Evolutionary conservation across 352 stramenopile genomes (phyloP).

Genomic region (Labyrinthula sp.): DNA sequence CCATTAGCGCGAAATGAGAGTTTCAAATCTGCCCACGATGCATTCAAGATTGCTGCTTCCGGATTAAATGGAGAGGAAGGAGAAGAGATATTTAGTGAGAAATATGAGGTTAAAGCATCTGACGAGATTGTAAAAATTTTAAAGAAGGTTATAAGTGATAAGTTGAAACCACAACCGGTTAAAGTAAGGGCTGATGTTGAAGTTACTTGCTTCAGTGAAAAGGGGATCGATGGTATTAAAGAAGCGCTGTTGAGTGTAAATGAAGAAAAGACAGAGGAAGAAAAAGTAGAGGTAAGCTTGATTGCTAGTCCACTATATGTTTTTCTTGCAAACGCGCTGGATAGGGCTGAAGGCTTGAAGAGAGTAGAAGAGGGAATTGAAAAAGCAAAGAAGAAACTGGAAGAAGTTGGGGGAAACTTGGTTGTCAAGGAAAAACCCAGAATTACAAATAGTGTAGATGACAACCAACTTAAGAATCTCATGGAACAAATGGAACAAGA

Average conservation of each 20-base stretch:
- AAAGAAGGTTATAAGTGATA: constrained; percentile 80
- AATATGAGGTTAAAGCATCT: too few relatives aligned
- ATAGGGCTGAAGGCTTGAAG: too few relatives aligned
- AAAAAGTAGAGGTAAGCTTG: constrained; percentile 90
- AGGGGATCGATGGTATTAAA: constrained; percentile 94
- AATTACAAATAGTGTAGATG: too few relatives aligned
- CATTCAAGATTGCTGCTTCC: constrained; percentile 77
- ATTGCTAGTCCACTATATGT: constrained; percentile 98
- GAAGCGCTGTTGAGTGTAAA: constrained; percentile 66
- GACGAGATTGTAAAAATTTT: constrained; percentile 59
- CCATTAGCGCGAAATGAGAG: constrained; percentile 96
- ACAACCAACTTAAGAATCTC: too few relatives aligned
- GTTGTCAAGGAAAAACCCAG: too few relatives aligned
- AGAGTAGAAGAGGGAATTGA: too few relatives aligned
- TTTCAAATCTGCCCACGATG: constrained; percentile 94
- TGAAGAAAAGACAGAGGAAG: constrained; percentile 55
- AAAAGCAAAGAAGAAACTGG: too few relatives aligned
- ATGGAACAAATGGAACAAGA: too few relatives aligned
- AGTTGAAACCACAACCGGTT: constrained; percentile 90
- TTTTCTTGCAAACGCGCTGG: constrained; percentile 90
- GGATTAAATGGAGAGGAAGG: constrained; percentile 62
- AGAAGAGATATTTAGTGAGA: constrained; percentile 41
- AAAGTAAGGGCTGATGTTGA: constrained; percentile 98
- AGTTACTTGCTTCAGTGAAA: constrained; percentile 97
- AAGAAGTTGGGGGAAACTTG: too few relatives aligned